Percentiles rank a stretch among this genome's conserved stretches.
Evolutionary conservation across 257 asterid species (phyloP).

Genomic region (Plectranthus barbatus): DNA sequence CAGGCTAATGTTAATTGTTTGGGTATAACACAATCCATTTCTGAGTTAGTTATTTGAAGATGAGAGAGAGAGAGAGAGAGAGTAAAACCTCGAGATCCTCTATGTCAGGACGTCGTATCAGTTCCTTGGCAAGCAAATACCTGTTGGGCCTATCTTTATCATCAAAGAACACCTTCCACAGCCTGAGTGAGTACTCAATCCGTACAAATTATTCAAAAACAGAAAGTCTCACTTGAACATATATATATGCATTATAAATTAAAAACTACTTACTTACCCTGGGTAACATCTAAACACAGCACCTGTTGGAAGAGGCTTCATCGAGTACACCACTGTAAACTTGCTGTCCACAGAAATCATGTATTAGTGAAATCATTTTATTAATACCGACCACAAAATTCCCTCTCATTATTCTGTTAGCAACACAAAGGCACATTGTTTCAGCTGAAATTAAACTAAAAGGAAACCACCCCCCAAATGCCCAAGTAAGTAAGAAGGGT

Average conservation of each 20-base stretch:
- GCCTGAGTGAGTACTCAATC: no score
- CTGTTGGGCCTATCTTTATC: slow-evolving; percentile 84
- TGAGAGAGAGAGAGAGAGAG: slow-evolving; percentile 8
- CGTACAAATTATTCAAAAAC: no score
- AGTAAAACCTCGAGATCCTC: slow-evolving; percentile 92
- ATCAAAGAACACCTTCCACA: slow-evolving; percentile 94
- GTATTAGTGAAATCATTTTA: not conserved
- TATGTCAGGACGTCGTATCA: slow-evolving; percentile 66
- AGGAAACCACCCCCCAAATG: not conserved
- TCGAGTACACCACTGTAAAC: slow-evolving; percentile 72
- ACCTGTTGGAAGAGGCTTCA: slow-evolving; percentile 81
- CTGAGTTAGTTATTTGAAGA: no score
- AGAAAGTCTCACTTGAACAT: no score
- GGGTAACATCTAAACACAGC: slow-evolving; percentile 96
- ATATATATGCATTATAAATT: no score
- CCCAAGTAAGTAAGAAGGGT: not conserved
- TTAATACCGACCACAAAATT: not conserved
- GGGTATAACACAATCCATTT: no score
- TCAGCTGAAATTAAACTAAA: not conserved
- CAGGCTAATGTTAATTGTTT: no score
- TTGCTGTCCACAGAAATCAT: slow-evolving; percentile 42
- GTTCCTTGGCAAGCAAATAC: slow-evolving; percentile 78
- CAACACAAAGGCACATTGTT: not conserved
- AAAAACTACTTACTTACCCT: no score
- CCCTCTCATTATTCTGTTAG: not conserved